Conservation (phyloP, 1,284 basidiomycete genomes). For the Ceratobasidium sp. region DNA sequence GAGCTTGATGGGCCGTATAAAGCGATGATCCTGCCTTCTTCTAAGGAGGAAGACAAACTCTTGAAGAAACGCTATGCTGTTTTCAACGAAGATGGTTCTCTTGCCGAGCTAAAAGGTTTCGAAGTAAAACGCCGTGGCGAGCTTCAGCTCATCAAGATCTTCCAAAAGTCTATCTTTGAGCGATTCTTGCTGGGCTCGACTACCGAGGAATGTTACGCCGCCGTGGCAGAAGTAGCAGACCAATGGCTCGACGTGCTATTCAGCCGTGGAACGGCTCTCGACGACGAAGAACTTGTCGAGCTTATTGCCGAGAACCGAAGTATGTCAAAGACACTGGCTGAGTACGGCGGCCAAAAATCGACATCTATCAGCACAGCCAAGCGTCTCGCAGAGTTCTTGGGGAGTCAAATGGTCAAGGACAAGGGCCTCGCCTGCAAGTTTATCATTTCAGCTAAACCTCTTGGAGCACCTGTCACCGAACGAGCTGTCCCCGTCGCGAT, state of each 20-base stretch:
- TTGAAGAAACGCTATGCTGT: conserved; percentile 99
- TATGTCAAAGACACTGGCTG: conserved; percentile 97
- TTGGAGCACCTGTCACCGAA: conserved; percentile 96
- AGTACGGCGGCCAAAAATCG: conserved; percentile 97
- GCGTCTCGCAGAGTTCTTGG: conserved; percentile 96
- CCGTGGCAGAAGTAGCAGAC: conserved; percentile 93
- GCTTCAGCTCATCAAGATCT: conserved; percentile 99
- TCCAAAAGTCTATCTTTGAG: conserved; percentile 99
- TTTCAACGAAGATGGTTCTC: conserved; percentile 97
- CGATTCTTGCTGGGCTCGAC: conserved; percentile 95
- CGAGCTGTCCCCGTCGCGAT: conserved; percentile 98
- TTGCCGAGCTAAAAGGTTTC: conserved; percentile 98
- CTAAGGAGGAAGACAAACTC: conserved; percentile 99
- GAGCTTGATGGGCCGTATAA: conserved; percentile 98
- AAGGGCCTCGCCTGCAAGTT: conserved; percentile 99
- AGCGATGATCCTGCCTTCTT: conserved; percentile 99
- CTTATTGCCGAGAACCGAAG: conserved; percentile 99
- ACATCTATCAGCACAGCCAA: conserved; percentile 98
- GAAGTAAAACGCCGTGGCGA: conserved; percentile 99
- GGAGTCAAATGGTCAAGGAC: conserved; percentile 99
- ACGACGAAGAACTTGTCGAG: conserved; percentile 94
- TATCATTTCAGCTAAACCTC: conserved; percentile 95
- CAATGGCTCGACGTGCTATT: conserved; percentile 98
- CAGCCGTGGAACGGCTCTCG: conserved; percentile 84
- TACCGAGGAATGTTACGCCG: conserved; percentile 94